Evolutionary conservation across 2,329 filamentous ascomycete species (phyloP).

Genomic region (Mycosphaerella arachidis): DNA sequence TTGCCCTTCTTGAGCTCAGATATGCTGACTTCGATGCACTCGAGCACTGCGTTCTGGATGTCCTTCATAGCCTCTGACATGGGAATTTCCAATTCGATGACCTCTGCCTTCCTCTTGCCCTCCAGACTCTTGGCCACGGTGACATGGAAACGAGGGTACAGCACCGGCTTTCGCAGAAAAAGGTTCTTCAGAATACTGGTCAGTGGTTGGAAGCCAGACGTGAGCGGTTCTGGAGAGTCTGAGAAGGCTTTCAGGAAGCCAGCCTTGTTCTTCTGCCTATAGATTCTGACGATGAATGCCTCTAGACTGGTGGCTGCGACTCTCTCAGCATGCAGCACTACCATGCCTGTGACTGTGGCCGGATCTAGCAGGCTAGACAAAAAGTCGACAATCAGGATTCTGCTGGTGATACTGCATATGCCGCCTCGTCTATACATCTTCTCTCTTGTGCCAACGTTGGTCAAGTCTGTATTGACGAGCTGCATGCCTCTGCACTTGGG

Average conservation of each 20-base stretch:
- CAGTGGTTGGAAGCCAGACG: slow-evolving; percentile 79
- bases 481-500: slow-evolving; percentile 79
- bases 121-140: slow-evolving; percentile 85
- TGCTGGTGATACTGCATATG: slow-evolving; percentile 91
- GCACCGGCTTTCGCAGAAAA: slow-evolving; percentile 78
- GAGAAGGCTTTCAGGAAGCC: slow-evolving; percentile 97
- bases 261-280: slow-evolving; percentile 85
- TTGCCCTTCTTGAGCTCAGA: slow-evolving; percentile 90
- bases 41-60: slow-evolving; percentile 90
- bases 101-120: slow-evolving; percentile 87
- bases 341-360: slow-evolving; percentile 77
- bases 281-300: slow-evolving; percentile 91
- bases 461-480: slow-evolving; percentile 90
- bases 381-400: slow-evolving; percentile 90
- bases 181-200: slow-evolving; percentile 88
- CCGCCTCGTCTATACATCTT: slow-evolving; percentile 88
- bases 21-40: slow-evolving; percentile 93
- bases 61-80: slow-evolving; percentile 93
- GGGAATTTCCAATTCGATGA: slow-evolving; percentile 91
- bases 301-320: slow-evolving; percentile 83
- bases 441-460: slow-evolving; percentile 79
- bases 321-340: slow-evolving; percentile 83
- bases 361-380: slow-evolving; percentile 78
- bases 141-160: slow-evolving; percentile 93
- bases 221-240: slow-evolving; percentile 87